These are phyloP conservation scores for Mrakia blollopis DNA, from an alignment of 768 basidiomycete species.

Conservation along the genomic window DNA sequence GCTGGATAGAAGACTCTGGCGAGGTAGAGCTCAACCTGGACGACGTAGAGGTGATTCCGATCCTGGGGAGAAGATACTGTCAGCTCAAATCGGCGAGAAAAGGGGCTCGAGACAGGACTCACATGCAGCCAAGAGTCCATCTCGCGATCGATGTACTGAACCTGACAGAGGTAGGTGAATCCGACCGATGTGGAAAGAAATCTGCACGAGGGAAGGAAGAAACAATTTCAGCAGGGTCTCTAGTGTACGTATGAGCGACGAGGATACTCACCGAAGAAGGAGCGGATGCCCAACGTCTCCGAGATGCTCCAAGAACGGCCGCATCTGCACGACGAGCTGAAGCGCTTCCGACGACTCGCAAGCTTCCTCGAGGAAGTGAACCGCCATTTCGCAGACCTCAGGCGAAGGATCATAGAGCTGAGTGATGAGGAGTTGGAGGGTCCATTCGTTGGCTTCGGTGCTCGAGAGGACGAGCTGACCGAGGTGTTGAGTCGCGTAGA, in stretches of 20 bases:
- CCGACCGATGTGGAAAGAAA: constrained; percentile 93
- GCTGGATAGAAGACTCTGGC: constrained; percentile 65
- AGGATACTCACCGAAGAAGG: constrained; percentile 64
- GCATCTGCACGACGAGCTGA: constrained; percentile 86
- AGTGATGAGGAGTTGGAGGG: constrained; percentile 80
- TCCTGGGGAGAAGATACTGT: constrained; percentile 53
- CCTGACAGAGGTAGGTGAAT: constrained; percentile 84
- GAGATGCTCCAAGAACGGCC: constrained; percentile 89
- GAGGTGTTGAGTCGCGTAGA: constrained; percentile 82
- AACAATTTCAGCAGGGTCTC: constrained; percentile 10
- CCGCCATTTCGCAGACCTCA: constrained; percentile 85
- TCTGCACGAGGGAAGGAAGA: constrained; percentile 47
- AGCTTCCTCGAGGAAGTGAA: constrained; percentile 80
- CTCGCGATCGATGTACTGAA: constrained; percentile 87
- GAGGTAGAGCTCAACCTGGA: constrained; percentile 88
- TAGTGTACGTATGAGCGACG: neutral
- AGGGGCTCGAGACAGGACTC: constrained; percentile 41
- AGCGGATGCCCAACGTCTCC: constrained; percentile 87
- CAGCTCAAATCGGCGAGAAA: neutral
- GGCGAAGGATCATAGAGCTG: constrained; percentile 90
- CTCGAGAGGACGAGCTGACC: constrained; percentile 68
- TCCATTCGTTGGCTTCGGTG: constrained; percentile 72
- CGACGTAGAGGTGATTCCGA: constrained; percentile 86
- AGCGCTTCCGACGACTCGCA: constrained; percentile 79
- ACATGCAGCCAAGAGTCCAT: constrained; percentile 97